phyloP scores from a whole-genome alignment of 2,329 filamentous ascomycete genomes.

The Cadophora gregata region DNA sequence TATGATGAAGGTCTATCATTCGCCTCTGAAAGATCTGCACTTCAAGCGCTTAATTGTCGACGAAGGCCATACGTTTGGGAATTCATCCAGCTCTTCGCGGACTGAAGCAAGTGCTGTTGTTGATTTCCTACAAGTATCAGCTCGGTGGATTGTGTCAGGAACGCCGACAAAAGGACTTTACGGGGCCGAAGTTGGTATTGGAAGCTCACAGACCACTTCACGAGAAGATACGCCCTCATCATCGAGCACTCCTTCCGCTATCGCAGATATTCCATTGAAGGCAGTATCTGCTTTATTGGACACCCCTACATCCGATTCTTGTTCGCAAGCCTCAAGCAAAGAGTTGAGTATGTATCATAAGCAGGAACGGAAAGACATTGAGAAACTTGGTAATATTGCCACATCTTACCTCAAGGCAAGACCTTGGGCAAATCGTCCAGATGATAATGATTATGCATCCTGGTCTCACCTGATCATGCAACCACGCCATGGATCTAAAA shows the following conservation, averaged over 20 bases:
- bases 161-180: conserved; percentile 86
- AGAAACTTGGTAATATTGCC: conserved; percentile 70
- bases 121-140: conserved; percentile 65
- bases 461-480: conserved; percentile 78
- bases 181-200: conserved; percentile 62
- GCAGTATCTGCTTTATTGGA: not conserved
- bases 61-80: conserved; percentile 86
- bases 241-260: not conserved
- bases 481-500: conserved; percentile 55
- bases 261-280: not conserved
- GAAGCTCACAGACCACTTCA: conserved; percentile 17
- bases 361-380: conserved; percentile 67
- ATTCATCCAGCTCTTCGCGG: conserved; percentile 59
- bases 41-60: conserved; percentile 92
- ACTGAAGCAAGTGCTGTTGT: conserved; percentile 61
- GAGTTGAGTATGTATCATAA: conserved; percentile 38
- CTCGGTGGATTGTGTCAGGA: conserved; percentile 88
- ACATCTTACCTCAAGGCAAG: conserved; percentile 75
- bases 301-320: conserved; percentile 41
- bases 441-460: conserved; percentile 61
- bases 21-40: conserved; percentile 72
- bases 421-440: conserved; percentile 75
- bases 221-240: not conserved
- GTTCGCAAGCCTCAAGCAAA: conserved; percentile 47
- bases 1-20: conserved; percentile 53